phyloP scores from a whole-genome alignment of 2,329 filamentous ascomycete genomes.

The Paecilomyces sp. region DNA sequence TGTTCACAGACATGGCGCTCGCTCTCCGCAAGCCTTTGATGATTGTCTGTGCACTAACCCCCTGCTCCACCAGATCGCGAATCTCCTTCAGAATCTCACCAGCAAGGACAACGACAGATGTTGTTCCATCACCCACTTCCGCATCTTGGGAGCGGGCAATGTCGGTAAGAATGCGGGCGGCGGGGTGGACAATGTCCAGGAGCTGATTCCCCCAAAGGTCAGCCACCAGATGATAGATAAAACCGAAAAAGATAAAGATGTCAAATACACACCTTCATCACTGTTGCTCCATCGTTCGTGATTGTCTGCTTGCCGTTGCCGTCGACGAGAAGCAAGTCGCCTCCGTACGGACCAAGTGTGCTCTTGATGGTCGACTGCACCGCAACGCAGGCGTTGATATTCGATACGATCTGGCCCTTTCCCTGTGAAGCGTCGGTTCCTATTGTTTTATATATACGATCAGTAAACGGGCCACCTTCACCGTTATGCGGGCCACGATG shows the following conservation, averaged over 20 bases:
- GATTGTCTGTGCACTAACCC: conserved; percentile 94
- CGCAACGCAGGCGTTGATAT: conserved; percentile 96
- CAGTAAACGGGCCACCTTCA: conserved; percentile 12
- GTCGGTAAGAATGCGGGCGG: conserved; percentile 92
- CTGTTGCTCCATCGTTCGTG: conserved; percentile 97
- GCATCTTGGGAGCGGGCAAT: conserved; percentile 98
- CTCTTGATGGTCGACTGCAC: conserved; percentile 94
- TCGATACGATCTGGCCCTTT: conserved; percentile 91
- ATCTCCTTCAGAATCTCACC: conserved; percentile 96
- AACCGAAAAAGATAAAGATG: conserved; percentile 3
- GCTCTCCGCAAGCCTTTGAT: conserved; percentile 92
- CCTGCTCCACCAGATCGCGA: conserved; percentile 92
- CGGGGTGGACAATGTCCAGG: conserved; percentile 96
- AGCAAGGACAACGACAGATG: conserved; percentile 93
- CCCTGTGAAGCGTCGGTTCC: conserved; percentile 97
- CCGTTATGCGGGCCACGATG: conserved; percentile 9
- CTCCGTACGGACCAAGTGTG: conserved; percentile 92
- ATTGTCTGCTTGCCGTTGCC: conserved; percentile 94
- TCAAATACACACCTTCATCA: conserved; percentile 75
- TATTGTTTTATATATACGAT: conserved; percentile 32
- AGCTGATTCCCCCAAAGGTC: conserved; percentile 49
- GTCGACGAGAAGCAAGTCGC: conserved; percentile 92
- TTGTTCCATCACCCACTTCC: conserved; percentile 96
- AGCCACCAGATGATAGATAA: not conserved
- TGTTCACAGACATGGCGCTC: conserved; percentile 88